These are phyloP conservation scores for Cotoneaster glaucophyllus DNA, from an alignment of 306 rosid genomes.

Conservation along the genomic window DNA sequence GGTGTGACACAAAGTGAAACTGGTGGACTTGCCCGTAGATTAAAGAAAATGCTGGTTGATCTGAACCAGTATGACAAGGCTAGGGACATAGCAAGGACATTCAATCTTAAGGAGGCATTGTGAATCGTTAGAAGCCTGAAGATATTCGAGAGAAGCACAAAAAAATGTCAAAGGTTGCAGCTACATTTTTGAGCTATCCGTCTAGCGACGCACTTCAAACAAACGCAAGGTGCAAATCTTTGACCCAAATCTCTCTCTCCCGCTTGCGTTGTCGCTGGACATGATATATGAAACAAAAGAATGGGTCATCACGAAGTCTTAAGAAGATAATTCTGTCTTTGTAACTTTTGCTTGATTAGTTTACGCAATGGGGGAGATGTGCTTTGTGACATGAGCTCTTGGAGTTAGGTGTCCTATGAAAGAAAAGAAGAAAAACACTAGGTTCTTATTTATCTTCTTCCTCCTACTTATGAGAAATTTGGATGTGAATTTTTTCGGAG, in stretches of 20 bases:
- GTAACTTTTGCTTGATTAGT: not conserved
- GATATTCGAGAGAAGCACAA: not conserved
- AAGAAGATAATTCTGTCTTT: not conserved
- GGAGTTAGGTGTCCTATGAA: not conserved
- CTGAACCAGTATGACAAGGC: conserved; percentile 84
- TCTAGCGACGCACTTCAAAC: not conserved
- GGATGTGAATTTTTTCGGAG: not conserved
- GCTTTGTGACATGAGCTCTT: not conserved
- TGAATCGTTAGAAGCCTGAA: conserved; percentile 26
- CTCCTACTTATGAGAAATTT: not conserved
- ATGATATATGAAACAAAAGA: not conserved
- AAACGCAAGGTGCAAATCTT: not conserved
- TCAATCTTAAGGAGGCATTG: conserved; percentile 83
- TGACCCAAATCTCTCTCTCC: not conserved
- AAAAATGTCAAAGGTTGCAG: not conserved
- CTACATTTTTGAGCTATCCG: not conserved
- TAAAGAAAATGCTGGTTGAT: conserved; percentile 87
- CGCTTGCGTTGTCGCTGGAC: not conserved
- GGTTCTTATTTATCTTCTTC: not conserved
- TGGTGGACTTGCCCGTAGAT: conserved; percentile 66
- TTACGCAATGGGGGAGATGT: not conserved
- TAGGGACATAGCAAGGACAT: conserved; percentile 63
- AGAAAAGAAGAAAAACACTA: not conserved
- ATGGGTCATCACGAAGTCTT: not conserved
- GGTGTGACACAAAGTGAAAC: conserved; percentile 48